phyloP scores from a whole-genome alignment of 176 grass and related monocot genomes.

The Ensete glaucum region DNA sequence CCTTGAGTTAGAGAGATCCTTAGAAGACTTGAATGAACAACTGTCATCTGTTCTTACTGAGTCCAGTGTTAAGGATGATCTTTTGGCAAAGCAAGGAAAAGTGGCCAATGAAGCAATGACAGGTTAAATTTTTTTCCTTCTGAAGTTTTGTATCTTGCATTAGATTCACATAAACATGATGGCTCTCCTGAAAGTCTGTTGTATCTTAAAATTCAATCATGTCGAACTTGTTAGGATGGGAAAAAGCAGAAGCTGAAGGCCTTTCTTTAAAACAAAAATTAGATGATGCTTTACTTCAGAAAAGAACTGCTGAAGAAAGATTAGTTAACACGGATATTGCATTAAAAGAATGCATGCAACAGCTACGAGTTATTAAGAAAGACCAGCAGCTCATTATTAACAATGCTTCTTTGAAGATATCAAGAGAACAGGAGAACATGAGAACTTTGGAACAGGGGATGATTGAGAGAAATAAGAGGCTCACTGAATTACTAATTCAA shows the following conservation, averaged over 20 bases:
- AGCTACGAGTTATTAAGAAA: constrained; percentile 39
- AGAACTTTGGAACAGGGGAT: constrained; percentile 41
- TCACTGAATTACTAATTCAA: constrained; percentile 37
- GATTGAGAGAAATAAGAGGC: constrained; percentile 38
- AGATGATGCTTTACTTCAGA: constrained; percentile 18
- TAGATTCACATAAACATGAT: background rate
- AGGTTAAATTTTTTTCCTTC: constrained; percentile 15
- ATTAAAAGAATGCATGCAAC: constrained; percentile 52
- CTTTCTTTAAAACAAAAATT: background rate
- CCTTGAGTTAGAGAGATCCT: constrained; percentile 23
- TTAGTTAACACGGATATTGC: constrained; percentile 35
- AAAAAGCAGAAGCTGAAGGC: constrained; percentile 16
- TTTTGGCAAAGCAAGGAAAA: constrained; percentile 32
- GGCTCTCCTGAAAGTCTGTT: background rate
- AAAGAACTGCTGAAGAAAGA: constrained; percentile 15
- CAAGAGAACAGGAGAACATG: constrained; percentile 32
- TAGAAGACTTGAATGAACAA: constrained; percentile 30
- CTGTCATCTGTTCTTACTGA: constrained; percentile 16
- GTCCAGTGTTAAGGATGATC: constrained; percentile 32
- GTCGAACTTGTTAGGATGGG: constrained; percentile 15
- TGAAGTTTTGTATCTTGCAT: background rate
- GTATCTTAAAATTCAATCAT: background rate
- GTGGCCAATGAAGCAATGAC: constrained; percentile 26
- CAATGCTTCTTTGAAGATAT: constrained; percentile 50
- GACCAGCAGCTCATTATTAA: constrained; percentile 54